Percentiles rank a stretch among this genome's conserved stretches.
Evolutionary conservation across 106 monocot species (phyloP).

Genomic region (Phalaenopsis equestris): DNA sequence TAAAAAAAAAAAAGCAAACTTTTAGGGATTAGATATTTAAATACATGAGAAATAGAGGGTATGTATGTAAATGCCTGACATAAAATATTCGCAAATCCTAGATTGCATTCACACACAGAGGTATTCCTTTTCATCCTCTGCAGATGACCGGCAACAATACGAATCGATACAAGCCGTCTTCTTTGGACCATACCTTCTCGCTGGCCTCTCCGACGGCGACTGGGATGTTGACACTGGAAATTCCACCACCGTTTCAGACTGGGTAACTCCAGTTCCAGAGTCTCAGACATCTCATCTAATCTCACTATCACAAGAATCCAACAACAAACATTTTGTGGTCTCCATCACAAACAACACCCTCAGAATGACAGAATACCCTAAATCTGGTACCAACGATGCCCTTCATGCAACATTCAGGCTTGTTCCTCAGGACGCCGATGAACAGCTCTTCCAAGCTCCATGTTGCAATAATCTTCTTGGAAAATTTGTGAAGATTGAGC

Average conservation of each 20-base stretch:
- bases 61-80: too few species aligned
- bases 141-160: slow-evolving; percentile 77
- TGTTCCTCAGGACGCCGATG: slow-evolving; percentile 14
- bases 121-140: not conserved
- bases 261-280: slow-evolving; percentile 55
- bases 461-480: not conserved
- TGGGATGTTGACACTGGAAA: slow-evolving; percentile 53
- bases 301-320: slow-evolving; percentile 43
- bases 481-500: slow-evolving; percentile 42
- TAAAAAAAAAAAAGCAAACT: too few species aligned
- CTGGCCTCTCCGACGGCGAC: slow-evolving; percentile 56
- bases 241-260: slow-evolving; percentile 44
- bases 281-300: slow-evolving; percentile 48
- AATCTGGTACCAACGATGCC: slow-evolving; percentile 45
- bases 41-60: too few species aligned
- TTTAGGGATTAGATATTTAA: too few species aligned
- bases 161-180: slow-evolving; percentile 66
- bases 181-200: slow-evolving; percentile 86
- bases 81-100: too few species aligned
- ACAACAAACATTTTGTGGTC: slow-evolving; percentile 33
- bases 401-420: slow-evolving; percentile 70
- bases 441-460: not conserved
- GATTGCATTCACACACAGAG: not conserved
- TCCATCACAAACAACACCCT: slow-evolving; percentile 46
- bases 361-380: slow-evolving; percentile 43